These are phyloP conservation scores for Apiospora saccharicola DNA, from an alignment of 2,329 filamentous ascomycete species.

Conservation along the genomic window DNA sequence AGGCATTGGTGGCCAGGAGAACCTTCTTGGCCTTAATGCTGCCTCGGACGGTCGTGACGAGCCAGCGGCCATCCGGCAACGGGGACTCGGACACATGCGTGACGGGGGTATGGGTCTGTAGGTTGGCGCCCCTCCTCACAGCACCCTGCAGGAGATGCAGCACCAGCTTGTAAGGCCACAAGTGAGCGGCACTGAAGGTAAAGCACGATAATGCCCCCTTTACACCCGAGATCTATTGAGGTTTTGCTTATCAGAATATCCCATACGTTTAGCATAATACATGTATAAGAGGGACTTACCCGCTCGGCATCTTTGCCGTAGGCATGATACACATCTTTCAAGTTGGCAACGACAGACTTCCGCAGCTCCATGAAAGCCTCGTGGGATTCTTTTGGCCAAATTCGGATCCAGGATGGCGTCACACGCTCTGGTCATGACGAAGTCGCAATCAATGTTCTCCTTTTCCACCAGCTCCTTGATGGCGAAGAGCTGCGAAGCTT, in stretches of 20 bases:
- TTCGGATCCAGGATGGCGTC: constrained; percentile 30
- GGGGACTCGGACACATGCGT: constrained; percentile 28
- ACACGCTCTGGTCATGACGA: constrained; percentile 47
- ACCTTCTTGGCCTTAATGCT: constrained; percentile 56
- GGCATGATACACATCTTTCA: constrained; percentile 41
- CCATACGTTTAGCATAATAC: constrained; percentile 28
- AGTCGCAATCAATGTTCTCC: constrained; percentile 52
- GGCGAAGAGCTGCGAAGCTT: constrained; percentile 38
- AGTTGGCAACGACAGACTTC: constrained; percentile 36
- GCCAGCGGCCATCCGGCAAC: constrained; percentile 43
- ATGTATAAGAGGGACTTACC: constrained; percentile 29
- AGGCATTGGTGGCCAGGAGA: constrained; percentile 46
- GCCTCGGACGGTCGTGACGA: constrained; percentile 61
- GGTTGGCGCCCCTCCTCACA: constrained; percentile 29
- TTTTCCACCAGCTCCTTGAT: constrained; percentile 47
- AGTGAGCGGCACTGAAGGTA: constrained; percentile 33
- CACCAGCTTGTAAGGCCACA: constrained; percentile 34
- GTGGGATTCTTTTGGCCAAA: constrained; percentile 19
- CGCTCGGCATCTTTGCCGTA: constrained; percentile 39
- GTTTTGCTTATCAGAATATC: constrained; percentile 34
- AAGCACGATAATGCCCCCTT: constrained; percentile 41
- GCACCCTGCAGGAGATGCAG: constrained; percentile 27
- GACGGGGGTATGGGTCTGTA: constrained; percentile 35
- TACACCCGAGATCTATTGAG: constrained; percentile 37
- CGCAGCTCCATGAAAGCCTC: constrained; percentile 35